These are phyloP conservation scores for Cytospora piceicola DNA, from an alignment of 2,329 filamentous ascomycete species.

Conservation along the genomic window DNA sequence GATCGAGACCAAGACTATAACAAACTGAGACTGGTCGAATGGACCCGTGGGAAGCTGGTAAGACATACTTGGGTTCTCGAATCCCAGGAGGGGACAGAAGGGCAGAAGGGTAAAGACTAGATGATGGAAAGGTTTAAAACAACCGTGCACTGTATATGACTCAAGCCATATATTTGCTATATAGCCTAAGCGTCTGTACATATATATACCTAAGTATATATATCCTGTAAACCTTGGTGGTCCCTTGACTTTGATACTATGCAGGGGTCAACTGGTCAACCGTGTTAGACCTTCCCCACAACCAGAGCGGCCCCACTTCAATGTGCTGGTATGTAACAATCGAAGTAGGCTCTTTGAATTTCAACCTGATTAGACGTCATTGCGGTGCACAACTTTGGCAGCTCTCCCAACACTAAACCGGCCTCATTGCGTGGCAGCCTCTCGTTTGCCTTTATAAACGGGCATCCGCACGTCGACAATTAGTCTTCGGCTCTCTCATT, in stretches of 20 bases:
- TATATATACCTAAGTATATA: too few relatives aligned
- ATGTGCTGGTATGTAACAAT: background rate
- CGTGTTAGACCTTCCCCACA: background rate
- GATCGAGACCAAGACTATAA: slow-evolving; percentile 58
- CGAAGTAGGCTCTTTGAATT: background rate
- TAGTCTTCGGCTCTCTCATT: background rate
- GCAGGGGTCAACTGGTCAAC: too few relatives aligned
- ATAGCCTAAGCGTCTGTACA: too few relatives aligned
- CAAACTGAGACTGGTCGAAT: slow-evolving; percentile 28
- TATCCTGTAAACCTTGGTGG: too few relatives aligned
- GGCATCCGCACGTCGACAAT: background rate
- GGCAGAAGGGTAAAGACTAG: background rate
- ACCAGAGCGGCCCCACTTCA: background rate
- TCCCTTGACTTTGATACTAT: too few relatives aligned
- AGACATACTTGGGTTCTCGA: background rate
- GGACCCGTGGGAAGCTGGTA: background rate
- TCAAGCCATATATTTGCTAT: too few relatives aligned
- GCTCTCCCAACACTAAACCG: background rate
- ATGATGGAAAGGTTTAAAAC: too few relatives aligned
- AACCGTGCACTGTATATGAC: too few relatives aligned
- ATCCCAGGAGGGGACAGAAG: background rate
- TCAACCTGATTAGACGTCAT: slow-evolving; percentile 1
- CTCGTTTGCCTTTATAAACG: background rate
- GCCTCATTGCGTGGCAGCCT: slow-evolving; percentile 1
- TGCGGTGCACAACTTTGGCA: background rate